A percentile compares a stretch with the other conserved stretches of the same genome.
These are phyloP conservation scores for Nitzschia sp. DNA, from an alignment of 108 stramenopile species.

Conservation along the genomic window DNA sequence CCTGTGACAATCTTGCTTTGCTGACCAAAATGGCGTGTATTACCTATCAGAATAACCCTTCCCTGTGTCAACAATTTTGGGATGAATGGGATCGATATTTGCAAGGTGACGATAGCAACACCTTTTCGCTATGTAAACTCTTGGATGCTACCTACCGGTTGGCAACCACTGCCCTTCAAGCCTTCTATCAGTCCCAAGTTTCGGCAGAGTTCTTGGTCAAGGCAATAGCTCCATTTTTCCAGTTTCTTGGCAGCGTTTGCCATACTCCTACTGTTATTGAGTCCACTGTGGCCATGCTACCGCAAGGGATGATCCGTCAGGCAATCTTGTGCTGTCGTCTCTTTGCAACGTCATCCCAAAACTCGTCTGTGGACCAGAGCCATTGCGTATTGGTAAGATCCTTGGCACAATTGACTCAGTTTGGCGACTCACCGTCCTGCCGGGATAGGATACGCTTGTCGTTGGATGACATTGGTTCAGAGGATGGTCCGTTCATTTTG, in stretches of 20 bases:
- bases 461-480: slow-evolving; percentile 11
- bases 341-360: background rate
- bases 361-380: background rate
- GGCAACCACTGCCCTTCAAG: slow-evolving; percentile 35
- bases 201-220: slow-evolving; percentile 10
- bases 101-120: slow-evolving; percentile 4
- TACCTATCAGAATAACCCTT: slow-evolving; percentile 49
- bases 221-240: slow-evolving; percentile 32
- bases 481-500: slow-evolving; percentile 22
- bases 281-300: slow-evolving; percentile 15
- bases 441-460: slow-evolving; percentile 8
- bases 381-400: slow-evolving; percentile 14
- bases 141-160: slow-evolving; percentile 58
- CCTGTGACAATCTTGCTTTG: slow-evolving; percentile 59
- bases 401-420: slow-evolving; percentile 8
- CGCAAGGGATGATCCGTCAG: slow-evolving; percentile 21
- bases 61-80: slow-evolving; percentile 62
- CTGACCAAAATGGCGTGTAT: slow-evolving; percentile 47
- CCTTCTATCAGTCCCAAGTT: slow-evolving; percentile 2
- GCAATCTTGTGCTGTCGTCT: slow-evolving; percentile 25
- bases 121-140: slow-evolving; percentile 47
- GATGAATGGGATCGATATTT: slow-evolving; percentile 50
- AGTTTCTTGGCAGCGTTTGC: slow-evolving; percentile 19
- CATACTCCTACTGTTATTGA: slow-evolving; percentile 21
- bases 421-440: slow-evolving; percentile 18